Percentiles rank a stretch among this genome's conserved stretches.
Conservation (phyloP, 2,329 filamentous ascomycete species). For the Diplodia scrobiculata region DNA sequence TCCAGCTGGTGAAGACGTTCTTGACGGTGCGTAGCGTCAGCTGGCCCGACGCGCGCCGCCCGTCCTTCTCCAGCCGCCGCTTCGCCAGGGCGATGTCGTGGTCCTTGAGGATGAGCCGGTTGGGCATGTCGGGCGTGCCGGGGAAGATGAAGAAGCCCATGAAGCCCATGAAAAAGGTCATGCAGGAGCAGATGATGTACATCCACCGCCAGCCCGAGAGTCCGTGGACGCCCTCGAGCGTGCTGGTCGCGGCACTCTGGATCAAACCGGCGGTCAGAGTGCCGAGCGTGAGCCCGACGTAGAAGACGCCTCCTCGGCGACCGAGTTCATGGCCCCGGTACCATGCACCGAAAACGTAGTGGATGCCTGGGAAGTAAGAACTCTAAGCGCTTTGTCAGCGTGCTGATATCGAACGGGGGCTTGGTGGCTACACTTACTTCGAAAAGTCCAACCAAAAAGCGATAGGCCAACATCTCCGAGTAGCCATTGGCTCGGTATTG, state of each 20-base stretch:
- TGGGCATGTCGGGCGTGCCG: slow-evolving; percentile 55
- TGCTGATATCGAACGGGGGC: no score
- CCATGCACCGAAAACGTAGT: slow-evolving; percentile 46
- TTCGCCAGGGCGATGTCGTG: slow-evolving; percentile 53
- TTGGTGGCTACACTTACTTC: slow-evolving; percentile 40
- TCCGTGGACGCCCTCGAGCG: slow-evolving; percentile 59
- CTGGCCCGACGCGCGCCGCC: slow-evolving; percentile 43
- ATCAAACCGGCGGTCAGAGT: slow-evolving; percentile 58
- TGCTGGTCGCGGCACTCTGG: slow-evolving; percentile 45
- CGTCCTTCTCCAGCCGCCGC: slow-evolving; percentile 50
- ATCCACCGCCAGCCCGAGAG: slow-evolving; percentile 43
- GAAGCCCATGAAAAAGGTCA: slow-evolving; percentile 57
- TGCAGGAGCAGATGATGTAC: slow-evolving; percentile 47
- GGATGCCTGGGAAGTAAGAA: slow-evolving; percentile 33
- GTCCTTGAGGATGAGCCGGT: slow-evolving; percentile 51
- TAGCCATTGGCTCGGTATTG: slow-evolving; percentile 56
- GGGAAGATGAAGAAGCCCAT: slow-evolving; percentile 57
- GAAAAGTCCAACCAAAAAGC: slow-evolving; percentile 59
- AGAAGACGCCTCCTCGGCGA: slow-evolving; percentile 57
- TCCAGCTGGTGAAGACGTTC: slow-evolving; percentile 48
- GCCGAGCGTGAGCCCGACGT: slow-evolving; percentile 55
- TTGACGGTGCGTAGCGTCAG: slow-evolving; percentile 39
- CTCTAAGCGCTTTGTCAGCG: neutral
- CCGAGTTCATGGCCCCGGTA: slow-evolving; percentile 50
- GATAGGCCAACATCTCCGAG: slow-evolving; percentile 56